A percentile compares a stretch with the other conserved stretches of the same genome.
Evolutionary conservation across 2,329 filamentous ascomycete genomes (phyloP).

Genomic region (Purpureocillium lavendulum): DNA sequence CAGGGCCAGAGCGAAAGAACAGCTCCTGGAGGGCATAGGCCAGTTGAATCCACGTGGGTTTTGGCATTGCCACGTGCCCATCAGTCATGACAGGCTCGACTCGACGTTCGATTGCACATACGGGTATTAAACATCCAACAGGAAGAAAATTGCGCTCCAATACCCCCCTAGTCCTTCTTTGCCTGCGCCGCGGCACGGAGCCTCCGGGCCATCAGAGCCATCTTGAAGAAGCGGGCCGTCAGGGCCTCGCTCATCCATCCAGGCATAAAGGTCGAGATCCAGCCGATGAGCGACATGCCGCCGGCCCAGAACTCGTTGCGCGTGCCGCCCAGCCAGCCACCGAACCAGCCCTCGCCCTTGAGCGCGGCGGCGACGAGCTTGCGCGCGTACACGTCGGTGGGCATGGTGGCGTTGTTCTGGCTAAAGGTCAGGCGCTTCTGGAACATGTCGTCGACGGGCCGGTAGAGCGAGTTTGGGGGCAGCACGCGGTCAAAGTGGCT

Average conservation of each 20-base stretch:
- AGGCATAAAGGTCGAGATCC: not conserved
- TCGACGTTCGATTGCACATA: too few species aligned
- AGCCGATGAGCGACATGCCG: slow-evolving; percentile 15
- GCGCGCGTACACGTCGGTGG: slow-evolving; percentile 33
- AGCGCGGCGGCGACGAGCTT: slow-evolving; percentile 34
- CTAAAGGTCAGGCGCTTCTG: slow-evolving; percentile 36
- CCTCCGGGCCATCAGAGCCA: not conserved
- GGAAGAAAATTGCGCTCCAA: too few species aligned
- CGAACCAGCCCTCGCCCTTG: slow-evolving; percentile 25
- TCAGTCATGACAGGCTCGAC: too few species aligned
- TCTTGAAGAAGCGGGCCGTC: not conserved
- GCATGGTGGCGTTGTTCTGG: slow-evolving; percentile 37
- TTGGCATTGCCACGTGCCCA: too few species aligned
- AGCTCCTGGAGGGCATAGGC: too few species aligned
- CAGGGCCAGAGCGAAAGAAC: too few species aligned
- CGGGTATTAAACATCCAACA: too few species aligned
- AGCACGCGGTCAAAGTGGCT: slow-evolving; percentile 30
- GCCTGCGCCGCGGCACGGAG: not conserved
- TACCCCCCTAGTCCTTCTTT: not conserved
- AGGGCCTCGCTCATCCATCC: not conserved
- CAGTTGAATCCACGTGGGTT: too few species aligned
- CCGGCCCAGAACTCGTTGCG: slow-evolving; percentile 27
- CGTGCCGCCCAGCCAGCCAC: slow-evolving; percentile 21
- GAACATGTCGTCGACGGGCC: slow-evolving; percentile 35
- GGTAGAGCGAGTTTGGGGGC: slow-evolving; percentile 38